phyloP scores from a whole-genome alignment of 2,329 filamentous ascomycete species.

The Cladophialophora immunda region DNA sequence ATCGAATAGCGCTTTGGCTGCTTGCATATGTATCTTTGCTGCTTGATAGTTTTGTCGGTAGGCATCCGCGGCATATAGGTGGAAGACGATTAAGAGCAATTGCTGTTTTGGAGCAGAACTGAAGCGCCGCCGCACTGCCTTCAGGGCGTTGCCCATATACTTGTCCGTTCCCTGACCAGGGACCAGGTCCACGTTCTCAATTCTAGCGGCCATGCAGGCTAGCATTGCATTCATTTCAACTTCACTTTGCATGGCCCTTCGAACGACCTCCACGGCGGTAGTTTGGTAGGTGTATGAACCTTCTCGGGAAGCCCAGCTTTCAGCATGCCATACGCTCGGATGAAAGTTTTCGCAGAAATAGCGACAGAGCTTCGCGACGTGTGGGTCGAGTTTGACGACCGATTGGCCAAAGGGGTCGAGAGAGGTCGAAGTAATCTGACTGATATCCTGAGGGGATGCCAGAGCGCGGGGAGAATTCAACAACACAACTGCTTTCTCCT shows the following conservation, averaged over 20 bases:
- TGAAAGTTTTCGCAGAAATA: conserved; percentile 38
- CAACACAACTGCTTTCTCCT: conserved; percentile 21
- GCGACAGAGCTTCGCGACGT: conserved; percentile 33
- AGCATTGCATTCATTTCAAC: conserved; percentile 40
- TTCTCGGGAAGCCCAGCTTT: conserved; percentile 32
- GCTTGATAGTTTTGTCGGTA: conserved; percentile 38
- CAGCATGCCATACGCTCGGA: conserved; percentile 38
- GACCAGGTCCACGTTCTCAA: conserved; percentile 35
- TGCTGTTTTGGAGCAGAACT: conserved; percentile 35
- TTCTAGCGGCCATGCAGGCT: conserved; percentile 38
- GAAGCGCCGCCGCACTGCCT: conserved; percentile 33
- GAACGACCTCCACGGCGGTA: conserved; percentile 29
- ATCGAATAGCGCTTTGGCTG: conserved; percentile 35
- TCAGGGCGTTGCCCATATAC: conserved; percentile 36
- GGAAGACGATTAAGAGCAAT: conserved; percentile 38
- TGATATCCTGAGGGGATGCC: conserved; percentile 32
- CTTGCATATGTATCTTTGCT: conserved; percentile 38
- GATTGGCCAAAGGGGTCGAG: conserved; percentile 38
- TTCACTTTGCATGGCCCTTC: conserved; percentile 37
- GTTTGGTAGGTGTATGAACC: conserved; percentile 36
- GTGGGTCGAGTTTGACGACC: conserved; percentile 34
- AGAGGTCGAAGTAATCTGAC: conserved; percentile 29
- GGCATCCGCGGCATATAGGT: conserved; percentile 38
- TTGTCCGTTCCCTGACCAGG: conserved; percentile 36
- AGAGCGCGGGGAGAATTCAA: conserved; percentile 17